A percentile compares a stretch with the other conserved stretches of the same genome.
Evolutionary conservation across 768 basidiomycete genomes (phyloP).

Genomic region (Leccinum longicurvipes): DNA sequence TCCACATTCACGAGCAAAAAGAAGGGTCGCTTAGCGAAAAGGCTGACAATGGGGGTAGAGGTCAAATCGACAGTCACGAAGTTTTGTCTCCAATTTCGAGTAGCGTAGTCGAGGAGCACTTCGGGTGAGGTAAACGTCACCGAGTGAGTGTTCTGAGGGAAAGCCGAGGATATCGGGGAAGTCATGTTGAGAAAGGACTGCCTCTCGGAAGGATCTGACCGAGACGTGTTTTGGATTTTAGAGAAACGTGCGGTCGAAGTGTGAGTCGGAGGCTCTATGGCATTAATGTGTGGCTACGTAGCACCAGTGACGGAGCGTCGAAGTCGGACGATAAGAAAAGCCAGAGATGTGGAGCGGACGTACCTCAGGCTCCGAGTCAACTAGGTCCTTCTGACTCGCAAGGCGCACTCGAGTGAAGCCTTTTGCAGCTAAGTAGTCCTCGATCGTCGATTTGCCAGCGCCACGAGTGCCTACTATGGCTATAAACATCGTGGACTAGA

Average conservation of each 20-base stretch:
- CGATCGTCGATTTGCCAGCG: constrained; percentile 59
- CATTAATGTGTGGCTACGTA: constrained; percentile 10
- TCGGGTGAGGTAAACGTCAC: constrained; percentile 42
- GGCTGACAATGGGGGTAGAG: constrained; percentile 52
- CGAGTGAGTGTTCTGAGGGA: constrained; percentile 22
- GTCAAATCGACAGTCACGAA: constrained; percentile 79
- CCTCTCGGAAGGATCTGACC: constrained; percentile 2
- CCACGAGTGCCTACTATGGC: constrained; percentile 61
- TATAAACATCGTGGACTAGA: constrained; percentile 52
- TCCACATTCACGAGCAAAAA: constrained; percentile 83
- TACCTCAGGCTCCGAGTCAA: constrained; percentile 15
- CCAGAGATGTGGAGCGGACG: background rate
- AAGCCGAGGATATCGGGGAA: constrained; percentile 14
- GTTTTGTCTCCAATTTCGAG: constrained; percentile 73
- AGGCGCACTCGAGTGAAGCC: constrained; percentile 55
- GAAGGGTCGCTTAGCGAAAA: constrained; percentile 84
- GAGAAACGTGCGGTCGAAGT: background rate
- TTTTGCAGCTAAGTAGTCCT: constrained; percentile 57
- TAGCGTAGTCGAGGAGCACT: constrained; percentile 69
- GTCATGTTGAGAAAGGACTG: constrained; percentile 21
- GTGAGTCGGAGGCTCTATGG: background rate
- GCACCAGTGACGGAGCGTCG: background rate
- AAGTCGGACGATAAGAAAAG: background rate
- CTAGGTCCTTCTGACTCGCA: constrained; percentile 10
- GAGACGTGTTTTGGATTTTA: background rate